phyloP scores from a whole-genome alignment of 129 eudicot genomes.

The Lonicera japonica region DNA sequence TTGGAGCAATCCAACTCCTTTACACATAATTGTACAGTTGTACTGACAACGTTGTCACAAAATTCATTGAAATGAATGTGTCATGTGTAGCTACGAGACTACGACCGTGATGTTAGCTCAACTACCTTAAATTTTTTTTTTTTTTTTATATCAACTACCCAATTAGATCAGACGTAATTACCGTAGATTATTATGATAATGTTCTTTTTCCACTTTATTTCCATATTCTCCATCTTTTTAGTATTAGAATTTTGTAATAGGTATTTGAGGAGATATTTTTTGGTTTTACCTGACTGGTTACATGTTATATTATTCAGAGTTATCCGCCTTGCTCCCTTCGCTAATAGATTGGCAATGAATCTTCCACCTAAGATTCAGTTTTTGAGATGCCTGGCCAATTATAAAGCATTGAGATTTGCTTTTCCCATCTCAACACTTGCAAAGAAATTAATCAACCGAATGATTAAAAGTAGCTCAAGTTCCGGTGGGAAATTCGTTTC shows the following conservation, averaged over 20 bases:
- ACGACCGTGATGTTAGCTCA: too few species aligned
- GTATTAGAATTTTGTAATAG: background rate
- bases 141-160: too few species aligned
- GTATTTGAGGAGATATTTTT: background rate
- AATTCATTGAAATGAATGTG: too few species aligned
- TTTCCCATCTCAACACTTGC: slow-evolving; percentile 53
- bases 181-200: too few species aligned
- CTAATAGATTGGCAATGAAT: slow-evolving; percentile 73
- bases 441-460: slow-evolving; percentile 42
- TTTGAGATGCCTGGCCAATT: slow-evolving; percentile 77
- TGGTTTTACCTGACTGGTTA: slow-evolving; percentile 11
- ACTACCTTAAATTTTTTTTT: too few species aligned
- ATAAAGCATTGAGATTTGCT: slow-evolving; percentile 70
- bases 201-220: too few species aligned
- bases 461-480: slow-evolving; percentile 51
- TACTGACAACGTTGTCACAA: too few species aligned
- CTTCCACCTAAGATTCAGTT: slow-evolving; percentile 66
- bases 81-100: too few species aligned
- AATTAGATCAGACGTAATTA: too few species aligned
- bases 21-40: too few species aligned
- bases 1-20: too few species aligned
- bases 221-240: background rate
- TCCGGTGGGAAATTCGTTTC: slow-evolving; percentile 71
- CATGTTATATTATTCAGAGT: slow-evolving; percentile 39
- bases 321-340: slow-evolving; percentile 73